Conservation (phyloP, 148 eudicot genomes). For the Euryodendron excelsum region DNA sequence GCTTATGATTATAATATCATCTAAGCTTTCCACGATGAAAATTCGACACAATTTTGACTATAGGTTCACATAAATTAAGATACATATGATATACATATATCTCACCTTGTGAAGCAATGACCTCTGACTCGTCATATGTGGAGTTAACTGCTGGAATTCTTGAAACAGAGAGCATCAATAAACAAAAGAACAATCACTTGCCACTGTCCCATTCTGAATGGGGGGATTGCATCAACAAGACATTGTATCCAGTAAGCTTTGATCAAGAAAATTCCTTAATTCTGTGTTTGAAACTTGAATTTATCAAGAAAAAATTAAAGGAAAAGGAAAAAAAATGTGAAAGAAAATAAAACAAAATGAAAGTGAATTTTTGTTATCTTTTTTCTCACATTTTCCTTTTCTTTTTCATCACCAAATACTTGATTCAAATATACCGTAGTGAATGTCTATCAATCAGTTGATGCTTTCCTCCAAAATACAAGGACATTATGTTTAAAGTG, state of each 20-base stretch:
- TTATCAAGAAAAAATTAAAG: too few relatives aligned
- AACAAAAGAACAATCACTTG: slow-evolving; percentile 76
- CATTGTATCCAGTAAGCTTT: slow-evolving; percentile 83
- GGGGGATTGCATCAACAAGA: slow-evolving; percentile 82
- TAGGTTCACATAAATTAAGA: neutral
- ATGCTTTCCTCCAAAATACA: slow-evolving; percentile 1
- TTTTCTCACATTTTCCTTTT: too few relatives aligned
- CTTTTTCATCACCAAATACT: too few relatives aligned
- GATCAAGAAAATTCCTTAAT: slow-evolving; percentile 17
- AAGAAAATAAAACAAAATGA: too few relatives aligned
- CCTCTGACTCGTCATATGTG: slow-evolving; percentile 60
- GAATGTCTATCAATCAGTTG: neutral
- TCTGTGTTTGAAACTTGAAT: too few relatives aligned
- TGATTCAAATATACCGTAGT: too few relatives aligned
- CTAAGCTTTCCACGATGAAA: neutral
- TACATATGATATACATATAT: neutral
- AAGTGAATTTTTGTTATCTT: too few relatives aligned
- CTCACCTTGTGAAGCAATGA: slow-evolving; percentile 62
- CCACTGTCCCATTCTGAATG: slow-evolving; percentile 85
- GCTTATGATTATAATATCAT: neutral
- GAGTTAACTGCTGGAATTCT: slow-evolving; percentile 73
- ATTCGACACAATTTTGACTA: neutral
- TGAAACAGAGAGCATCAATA: slow-evolving; percentile 80
- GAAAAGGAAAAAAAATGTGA: too few relatives aligned
- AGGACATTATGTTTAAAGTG: too few relatives aligned